Base-by-base conservation (phyloP, 2,329 filamentous ascomycete genomes). In the Stylonectria norvegica region DNA sequence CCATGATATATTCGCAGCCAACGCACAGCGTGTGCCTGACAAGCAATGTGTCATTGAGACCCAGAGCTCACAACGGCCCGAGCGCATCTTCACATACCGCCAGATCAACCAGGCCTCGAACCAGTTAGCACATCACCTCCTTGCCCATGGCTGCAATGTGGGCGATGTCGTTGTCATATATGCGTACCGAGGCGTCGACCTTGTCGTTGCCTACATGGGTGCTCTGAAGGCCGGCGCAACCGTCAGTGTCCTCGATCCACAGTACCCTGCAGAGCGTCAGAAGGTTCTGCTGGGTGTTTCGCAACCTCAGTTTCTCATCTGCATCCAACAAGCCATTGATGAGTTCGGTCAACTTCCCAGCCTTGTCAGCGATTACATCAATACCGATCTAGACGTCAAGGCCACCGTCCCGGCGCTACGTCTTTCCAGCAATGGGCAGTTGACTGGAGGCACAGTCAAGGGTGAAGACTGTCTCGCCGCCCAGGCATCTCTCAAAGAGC, bases 151-250 rank as follows among this genome's bases (percentile, higher is more conserved):
- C 42, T 73, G 89, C 48, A 73, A 81, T 43, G 73, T 81, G 52
- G 89, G 89, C 7, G 89, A 97, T 59, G 89, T 95, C 3, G 89
- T 95, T 56, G 95, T 95, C 87, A 86, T 93, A 48, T 96, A 83
- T 60, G 88, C 88, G 40, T 79, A 95, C 65, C 81, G 90, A 40
- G 43, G 48, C 34, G 89, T 95, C 22, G 75, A 79, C 19, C 63
- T 81, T 10, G 71, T 79, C 30, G 59, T 70, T 33, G 87, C 85
- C 23, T 82, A 89, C 38, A 95, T 95, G 87, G 90, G 89, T 44
- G 76, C 75, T 16, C 59, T 48, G 18, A 58, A 69, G 58, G 61
- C 69, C 31, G 83, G 82, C 43, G 77, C 77, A 30, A 83, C 76
- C 5, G 70, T 82, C 50, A 79, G 69, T 4, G 78, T 85, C 30